Conservation (phyloP, 805 yeast genomes). For the Candida parachauliodes region DNA sequence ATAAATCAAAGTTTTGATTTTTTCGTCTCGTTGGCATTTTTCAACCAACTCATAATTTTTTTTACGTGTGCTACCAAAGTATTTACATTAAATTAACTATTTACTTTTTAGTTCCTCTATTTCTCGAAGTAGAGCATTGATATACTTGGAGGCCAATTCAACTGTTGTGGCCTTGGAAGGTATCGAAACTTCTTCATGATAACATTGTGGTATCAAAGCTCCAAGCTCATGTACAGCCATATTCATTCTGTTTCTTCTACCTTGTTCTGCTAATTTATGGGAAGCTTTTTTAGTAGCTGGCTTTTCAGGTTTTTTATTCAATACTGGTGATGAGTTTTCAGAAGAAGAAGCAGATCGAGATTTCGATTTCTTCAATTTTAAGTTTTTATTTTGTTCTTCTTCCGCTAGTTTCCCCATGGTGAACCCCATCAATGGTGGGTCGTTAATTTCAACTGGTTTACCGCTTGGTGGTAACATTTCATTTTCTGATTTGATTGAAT, state of each 20-base stretch:
- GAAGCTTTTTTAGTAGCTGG: conserved; percentile 55
- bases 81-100: not conserved
- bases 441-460: conserved; percentile 19
- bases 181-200: conserved; percentile 54
- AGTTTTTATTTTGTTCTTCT: conserved; percentile 13
- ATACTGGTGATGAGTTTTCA: conserved; percentile 20
- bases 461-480: conserved; percentile 35
- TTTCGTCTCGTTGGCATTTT: conserved; percentile 9
- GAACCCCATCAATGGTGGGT: conserved; percentile 42
- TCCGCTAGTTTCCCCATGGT: conserved; percentile 45
- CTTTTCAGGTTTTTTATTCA: conserved; percentile 16
- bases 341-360: conserved; percentile 13
- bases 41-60: not conserved
- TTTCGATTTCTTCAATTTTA: not conserved
- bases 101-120: conserved; percentile 18
- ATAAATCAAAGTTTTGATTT: not conserved
- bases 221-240: conserved; percentile 76
- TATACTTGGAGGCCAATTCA: conserved; percentile 77
- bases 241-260: conserved; percentile 90
- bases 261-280: conserved; percentile 95
- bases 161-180: conserved; percentile 95
- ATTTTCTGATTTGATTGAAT: not conserved
- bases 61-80: conserved; percentile 6
- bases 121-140: conserved; percentile 35
- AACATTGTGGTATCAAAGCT: conserved; percentile 57